These are phyloP conservation scores for Geotrichum phurueaensis DNA, from an alignment of 1,139 yeast species.

Conservation along the genomic window DNA sequence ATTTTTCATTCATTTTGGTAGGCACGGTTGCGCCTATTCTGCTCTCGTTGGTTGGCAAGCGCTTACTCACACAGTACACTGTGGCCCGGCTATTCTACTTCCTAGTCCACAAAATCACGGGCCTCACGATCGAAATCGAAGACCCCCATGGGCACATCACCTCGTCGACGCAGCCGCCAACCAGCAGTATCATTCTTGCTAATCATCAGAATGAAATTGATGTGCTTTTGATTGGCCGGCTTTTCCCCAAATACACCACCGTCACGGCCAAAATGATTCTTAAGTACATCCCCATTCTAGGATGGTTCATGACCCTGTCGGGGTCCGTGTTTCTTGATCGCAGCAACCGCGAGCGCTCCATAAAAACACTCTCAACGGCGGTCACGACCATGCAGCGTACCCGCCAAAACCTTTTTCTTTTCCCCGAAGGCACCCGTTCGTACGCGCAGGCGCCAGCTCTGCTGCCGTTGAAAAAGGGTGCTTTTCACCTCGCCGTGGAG, in stretches of 20 bases:
- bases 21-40: slow-evolving; percentile 12
- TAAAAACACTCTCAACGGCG: slow-evolving; percentile 66
- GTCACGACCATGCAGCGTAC: slow-evolving; percentile 54
- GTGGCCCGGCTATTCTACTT: slow-evolving; percentile 14
- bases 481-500: slow-evolving; percentile 93
- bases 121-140: slow-evolving; percentile 10
- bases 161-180: slow-evolving; percentile 38
- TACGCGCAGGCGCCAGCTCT: slow-evolving; percentile 59
- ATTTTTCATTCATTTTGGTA: background rate
- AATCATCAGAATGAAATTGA: slow-evolving; percentile 90
- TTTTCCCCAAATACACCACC: slow-evolving; percentile 84
- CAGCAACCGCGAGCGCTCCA: slow-evolving; percentile 68
- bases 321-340: slow-evolving; percentile 92
- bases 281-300: slow-evolving; percentile 83
- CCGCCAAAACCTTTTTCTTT: slow-evolving; percentile 64
- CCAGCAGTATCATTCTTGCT: slow-evolving; percentile 67
- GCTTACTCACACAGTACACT: slow-evolving; percentile 15
- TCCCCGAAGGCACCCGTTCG: slow-evolving; percentile 93
- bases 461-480: slow-evolving; percentile 92
- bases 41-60: slow-evolving; percentile 9
- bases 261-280: slow-evolving; percentile 88
- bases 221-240: slow-evolving; percentile 66
- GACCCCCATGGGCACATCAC: background rate
- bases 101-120: slow-evolving; percentile 5
- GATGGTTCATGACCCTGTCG: slow-evolving; percentile 91